phyloP scores from a whole-genome alignment of 1,284 basidiomycete species.

The Acaromyces ingoldii region DNA sequence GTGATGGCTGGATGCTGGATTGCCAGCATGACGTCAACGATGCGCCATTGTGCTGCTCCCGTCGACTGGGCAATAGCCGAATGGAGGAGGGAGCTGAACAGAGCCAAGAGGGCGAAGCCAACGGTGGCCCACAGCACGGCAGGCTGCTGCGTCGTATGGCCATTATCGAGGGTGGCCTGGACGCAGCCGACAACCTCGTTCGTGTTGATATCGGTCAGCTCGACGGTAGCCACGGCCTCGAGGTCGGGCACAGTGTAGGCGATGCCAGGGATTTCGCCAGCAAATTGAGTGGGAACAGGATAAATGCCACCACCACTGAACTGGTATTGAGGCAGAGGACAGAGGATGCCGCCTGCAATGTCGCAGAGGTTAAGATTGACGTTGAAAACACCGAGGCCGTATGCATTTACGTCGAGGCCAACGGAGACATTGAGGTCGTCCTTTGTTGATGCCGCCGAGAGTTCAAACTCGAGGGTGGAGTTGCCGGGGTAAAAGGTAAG shows the following conservation, averaged over 20 bases:
- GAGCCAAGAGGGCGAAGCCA: constrained; percentile 64
- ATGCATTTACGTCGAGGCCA: constrained; percentile 40
- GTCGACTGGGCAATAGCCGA: constrained; percentile 55
- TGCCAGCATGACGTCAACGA: constrained; percentile 75
- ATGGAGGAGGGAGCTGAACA: constrained; percentile 66
- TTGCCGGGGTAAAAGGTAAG: constrained; percentile 41
- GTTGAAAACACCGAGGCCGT: constrained; percentile 42
- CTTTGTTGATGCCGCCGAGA: constrained; percentile 38
- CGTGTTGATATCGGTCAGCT: constrained; percentile 65
- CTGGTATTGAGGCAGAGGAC: constrained; percentile 47
- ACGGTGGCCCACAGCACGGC: constrained; percentile 74
- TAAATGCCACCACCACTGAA: constrained; percentile 61
- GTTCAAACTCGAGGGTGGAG: constrained; percentile 41
- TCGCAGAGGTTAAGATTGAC: constrained; percentile 44
- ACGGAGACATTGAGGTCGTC: constrained; percentile 26
- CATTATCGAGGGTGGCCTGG: constrained; percentile 85
- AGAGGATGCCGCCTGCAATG: constrained; percentile 34
- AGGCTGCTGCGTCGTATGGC: constrained; percentile 70
- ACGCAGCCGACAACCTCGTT: constrained; percentile 76
- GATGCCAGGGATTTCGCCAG: constrained; percentile 65
- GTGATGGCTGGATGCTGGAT: constrained; percentile 75
- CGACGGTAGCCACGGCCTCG: constrained; percentile 79
- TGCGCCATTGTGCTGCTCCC: constrained; percentile 56
- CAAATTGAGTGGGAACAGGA: constrained; percentile 60
- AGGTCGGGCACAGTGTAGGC: constrained; percentile 85